These are phyloP conservation scores for Setomelanomma holmii DNA, from an alignment of 2,329 filamentous ascomycete species.

Conservation along the genomic window DNA sequence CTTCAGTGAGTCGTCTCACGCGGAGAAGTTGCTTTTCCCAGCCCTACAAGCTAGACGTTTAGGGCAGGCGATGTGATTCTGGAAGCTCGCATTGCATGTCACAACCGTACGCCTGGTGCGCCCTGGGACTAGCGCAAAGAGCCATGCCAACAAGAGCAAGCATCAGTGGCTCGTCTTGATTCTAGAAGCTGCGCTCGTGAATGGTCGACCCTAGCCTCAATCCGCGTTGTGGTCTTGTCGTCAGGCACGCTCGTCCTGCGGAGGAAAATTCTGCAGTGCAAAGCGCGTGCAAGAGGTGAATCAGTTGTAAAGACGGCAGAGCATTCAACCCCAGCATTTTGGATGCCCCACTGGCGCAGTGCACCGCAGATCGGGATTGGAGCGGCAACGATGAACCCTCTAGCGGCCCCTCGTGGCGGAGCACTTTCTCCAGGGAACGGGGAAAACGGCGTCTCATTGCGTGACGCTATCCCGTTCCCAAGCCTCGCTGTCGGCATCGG, in stretches of 20 bases:
- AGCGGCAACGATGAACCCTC: conserved; percentile 1
- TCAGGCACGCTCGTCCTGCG: not conserved
- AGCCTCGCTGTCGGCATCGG: conserved; percentile 19
- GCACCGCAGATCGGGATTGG: conserved; percentile 6
- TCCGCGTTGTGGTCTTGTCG: not conserved
- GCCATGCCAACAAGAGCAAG: conserved; percentile 2
- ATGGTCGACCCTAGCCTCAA: conserved; percentile 21
- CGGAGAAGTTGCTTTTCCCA: too few relatives aligned
- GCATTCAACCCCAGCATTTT: not conserved
- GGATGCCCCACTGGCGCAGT: conserved; percentile 2
- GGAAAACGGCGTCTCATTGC: conserved; percentile 4
- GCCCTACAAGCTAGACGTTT: conserved; percentile 4
- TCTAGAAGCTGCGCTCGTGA: conserved; percentile 17
- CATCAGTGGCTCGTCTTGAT: conserved; percentile 2
- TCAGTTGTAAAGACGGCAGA: not conserved
- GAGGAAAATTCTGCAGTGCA: not conserved
- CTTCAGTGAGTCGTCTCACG: not conserved
- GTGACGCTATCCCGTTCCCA: conserved; percentile 11
- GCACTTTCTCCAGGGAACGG: conserved; percentile 4
- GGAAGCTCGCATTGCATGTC: not conserved
- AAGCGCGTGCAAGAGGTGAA: not conserved
- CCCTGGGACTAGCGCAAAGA: not conserved
- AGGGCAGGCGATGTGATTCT: not conserved
- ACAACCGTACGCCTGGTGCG: not conserved
- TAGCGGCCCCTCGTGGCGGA: conserved; percentile 5